These are phyloP conservation scores for Fremontodendron californicum DNA, from an alignment of 345 rosid species.

Conservation along the genomic window DNA sequence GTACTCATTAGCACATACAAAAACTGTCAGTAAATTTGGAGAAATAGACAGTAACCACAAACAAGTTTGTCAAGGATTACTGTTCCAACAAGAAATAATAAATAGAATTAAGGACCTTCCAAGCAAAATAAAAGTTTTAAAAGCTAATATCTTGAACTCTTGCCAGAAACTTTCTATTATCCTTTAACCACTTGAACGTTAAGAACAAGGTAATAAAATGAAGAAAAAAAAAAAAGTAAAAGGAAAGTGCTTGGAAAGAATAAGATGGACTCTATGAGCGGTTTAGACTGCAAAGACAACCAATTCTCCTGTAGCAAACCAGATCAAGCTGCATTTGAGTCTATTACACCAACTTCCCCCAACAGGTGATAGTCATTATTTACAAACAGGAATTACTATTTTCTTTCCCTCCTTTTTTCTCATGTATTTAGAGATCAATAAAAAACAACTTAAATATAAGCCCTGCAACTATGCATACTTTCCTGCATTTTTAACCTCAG, in stretches of 20 bases:
- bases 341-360: not conserved
- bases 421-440: not conserved
- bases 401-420: not conserved
- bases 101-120: not conserved
- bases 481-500: not conserved
- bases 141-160: not conserved
- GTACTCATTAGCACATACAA: not conserved
- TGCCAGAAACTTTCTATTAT: not conserved
- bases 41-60: constrained; percentile 1
- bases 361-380: not conserved
- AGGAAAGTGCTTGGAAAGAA: not conserved
- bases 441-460: not conserved
- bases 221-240: not conserved
- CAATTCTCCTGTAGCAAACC: not conserved
- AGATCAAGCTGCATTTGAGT: not conserved
- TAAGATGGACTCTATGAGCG: not conserved
- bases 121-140: not conserved
- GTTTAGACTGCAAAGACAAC: not conserved
- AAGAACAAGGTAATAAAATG: not conserved
- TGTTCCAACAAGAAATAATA: not conserved
- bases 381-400: not conserved
- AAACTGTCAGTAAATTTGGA: not conserved
- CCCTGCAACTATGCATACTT: not conserved
- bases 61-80: too few species aligned
- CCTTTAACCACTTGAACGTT: not conserved